phyloP scores from a whole-genome alignment of 768 basidiomycete species.

The Termitomyces sp. region DNA sequence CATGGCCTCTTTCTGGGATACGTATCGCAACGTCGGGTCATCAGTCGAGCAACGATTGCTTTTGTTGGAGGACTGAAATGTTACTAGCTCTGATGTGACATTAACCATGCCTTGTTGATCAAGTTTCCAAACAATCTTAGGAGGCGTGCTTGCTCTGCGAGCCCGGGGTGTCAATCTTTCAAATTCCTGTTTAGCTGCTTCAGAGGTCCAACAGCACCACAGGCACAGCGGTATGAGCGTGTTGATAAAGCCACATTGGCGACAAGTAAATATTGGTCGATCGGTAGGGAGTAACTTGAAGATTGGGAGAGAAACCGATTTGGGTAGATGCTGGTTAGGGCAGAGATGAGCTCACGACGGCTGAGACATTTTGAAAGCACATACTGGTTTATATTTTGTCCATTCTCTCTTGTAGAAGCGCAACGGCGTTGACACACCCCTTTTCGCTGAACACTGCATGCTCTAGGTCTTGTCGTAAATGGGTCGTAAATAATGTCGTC shows the following conservation, averaged over 20 bases:
- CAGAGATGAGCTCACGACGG: conserved; percentile 13
- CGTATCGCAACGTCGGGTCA: not conserved
- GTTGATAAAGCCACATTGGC: conserved; percentile 45
- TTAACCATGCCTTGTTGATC: not conserved
- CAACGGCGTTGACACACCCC: conserved; percentile 14
- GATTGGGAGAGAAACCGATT: conserved; percentile 46
- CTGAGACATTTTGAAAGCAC: conserved; percentile 3
- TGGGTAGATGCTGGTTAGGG: conserved; percentile 36
- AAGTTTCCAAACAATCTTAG: conserved; percentile 20
- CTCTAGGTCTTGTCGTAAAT: not conserved
- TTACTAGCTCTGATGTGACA: not conserved
- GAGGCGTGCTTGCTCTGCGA: conserved; percentile 32
- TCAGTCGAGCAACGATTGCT: not conserved
- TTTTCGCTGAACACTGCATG: conserved; percentile 4
- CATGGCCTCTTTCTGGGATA: not conserved
- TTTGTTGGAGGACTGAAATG: not conserved
- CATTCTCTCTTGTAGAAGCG: conserved; percentile 40
- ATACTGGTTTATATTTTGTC: conserved; percentile 41
- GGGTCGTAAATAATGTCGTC: conserved; percentile 1
- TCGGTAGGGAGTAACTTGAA: conserved; percentile 38
- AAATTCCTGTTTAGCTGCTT: conserved; percentile 37
- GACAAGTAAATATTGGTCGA: conserved; percentile 46
- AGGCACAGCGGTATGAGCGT: conserved; percentile 48
- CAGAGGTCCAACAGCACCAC: conserved; percentile 50
- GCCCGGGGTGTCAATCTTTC: conserved; percentile 37